phyloP scores from a whole-genome alignment of 2,329 filamentous ascomycete genomes.

The Spiromastix sp. region DNA sequence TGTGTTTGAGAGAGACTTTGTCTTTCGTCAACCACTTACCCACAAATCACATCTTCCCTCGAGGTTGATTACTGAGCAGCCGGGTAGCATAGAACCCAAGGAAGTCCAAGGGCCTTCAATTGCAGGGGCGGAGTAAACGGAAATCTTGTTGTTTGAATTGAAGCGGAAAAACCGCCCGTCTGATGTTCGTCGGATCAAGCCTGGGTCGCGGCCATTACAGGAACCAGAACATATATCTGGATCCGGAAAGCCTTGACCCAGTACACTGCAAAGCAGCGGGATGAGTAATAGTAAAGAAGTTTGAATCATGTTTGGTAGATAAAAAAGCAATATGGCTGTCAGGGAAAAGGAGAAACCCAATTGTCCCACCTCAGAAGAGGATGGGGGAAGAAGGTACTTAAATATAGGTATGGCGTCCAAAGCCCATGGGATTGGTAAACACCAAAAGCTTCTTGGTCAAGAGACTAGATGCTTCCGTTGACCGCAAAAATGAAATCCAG shows the following conservation, averaged over 20 bases:
- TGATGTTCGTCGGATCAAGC: constrained; percentile 1
- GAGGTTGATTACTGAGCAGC: constrained; percentile 1
- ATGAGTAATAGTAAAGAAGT: neutral
- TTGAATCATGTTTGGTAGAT: neutral
- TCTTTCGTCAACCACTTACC: constrained; percentile 1
- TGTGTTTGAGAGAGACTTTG: too few relatives aligned
- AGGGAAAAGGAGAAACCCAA: neutral
- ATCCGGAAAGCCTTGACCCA: constrained; percentile 1
- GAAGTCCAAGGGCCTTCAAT: constrained; percentile 3
- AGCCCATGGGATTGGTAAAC: neutral
- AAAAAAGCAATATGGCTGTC: neutral
- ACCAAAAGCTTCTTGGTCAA: neutral
- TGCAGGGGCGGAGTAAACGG: constrained; percentile 2
- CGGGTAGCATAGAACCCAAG: constrained; percentile 1
- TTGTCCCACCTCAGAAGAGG: neutral
- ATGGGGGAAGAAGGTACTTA: neutral
- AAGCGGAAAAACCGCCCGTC: constrained; percentile 4
- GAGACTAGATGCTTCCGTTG: neutral
- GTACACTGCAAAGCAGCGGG: neutral
- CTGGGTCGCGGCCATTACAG: constrained; percentile 4
- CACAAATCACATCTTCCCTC: neutral
- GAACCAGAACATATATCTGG: neutral
- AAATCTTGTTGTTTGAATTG: constrained; percentile 3
- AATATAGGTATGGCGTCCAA: neutral
- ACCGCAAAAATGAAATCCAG: neutral